Base-by-base conservation (phyloP, 164 flowering plant species). In the Berberis thunbergii region DNA sequence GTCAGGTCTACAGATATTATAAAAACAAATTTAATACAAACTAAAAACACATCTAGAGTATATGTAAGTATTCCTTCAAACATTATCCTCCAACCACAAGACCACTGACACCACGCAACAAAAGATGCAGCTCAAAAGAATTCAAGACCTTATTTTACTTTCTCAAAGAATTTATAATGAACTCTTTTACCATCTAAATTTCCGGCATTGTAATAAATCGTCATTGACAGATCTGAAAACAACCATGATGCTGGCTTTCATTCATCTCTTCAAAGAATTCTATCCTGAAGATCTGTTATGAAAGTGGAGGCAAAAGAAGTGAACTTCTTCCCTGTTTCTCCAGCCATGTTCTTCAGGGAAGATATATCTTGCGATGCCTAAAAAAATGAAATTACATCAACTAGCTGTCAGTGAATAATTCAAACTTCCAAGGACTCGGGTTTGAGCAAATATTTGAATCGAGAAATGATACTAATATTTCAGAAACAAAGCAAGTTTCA, bases 311-410 rank as follows among this genome's bases (percentile, higher is more conserved):
- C 97, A 8, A 91, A 40, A 26, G 93, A 79, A 75, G 80, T 75
- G 4, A 95, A 85, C 83, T 86, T 95, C 80, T 95, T 95, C 68
- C 97, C 94, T 0, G 99, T 91, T 76, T 91, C 97, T 55, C 96
- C 99, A 0, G 99, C 99, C n/a, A 91, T 89, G 71, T 81, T 86
- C 76, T 86, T 91, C 3, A 95, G 80, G 44, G 91, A 84, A 42
- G 96, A 85, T 40, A 91, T 74, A 72, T 95, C 99, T 63, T 89
- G 96, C 48, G 89, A 87, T 59, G 99, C 97, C 97, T 91, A 81
- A 43, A 63, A n/a, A 54, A 52, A 40, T 45, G 38, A 41, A 60
- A 45, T 26, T 0, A 11, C 26, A 40, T 26, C 26, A 26, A 26
- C 26, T 26, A 26, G 26, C 26, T 26, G 26, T 26, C 26, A 26